Conservation (phyloP, 192 early-diverging fungal genomes). For the Coemansia nantahalensis region DNA sequence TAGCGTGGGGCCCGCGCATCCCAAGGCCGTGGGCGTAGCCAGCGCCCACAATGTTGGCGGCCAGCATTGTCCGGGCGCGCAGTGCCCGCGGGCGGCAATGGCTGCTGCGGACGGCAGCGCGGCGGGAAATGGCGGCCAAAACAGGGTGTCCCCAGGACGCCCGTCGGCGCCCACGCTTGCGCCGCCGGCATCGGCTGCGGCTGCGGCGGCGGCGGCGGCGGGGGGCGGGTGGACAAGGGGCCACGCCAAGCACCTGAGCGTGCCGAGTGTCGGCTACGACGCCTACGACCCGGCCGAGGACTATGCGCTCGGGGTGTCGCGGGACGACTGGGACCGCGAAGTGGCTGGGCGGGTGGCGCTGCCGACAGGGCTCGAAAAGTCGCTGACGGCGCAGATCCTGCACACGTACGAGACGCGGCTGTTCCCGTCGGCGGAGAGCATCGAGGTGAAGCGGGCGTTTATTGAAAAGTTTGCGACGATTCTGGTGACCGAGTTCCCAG, state of each 20-base stretch:
- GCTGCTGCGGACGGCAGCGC: too few relatives aligned
- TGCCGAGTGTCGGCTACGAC: background rate
- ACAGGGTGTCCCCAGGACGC: too few relatives aligned
- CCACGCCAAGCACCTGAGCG: background rate
- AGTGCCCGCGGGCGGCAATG: too few relatives aligned
- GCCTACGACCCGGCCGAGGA: conserved; percentile 23
- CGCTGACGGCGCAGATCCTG: conserved; percentile 59
- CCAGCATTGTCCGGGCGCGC: too few relatives aligned
- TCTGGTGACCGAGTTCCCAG: conserved; percentile 79
- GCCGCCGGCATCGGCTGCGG: too few relatives aligned
- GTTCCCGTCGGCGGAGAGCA: conserved; percentile 67
- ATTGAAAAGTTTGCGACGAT: conserved; percentile 80
- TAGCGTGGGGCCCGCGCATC: too few relatives aligned
- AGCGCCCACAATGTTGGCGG: too few relatives aligned
- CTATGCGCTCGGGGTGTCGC: conserved; percentile 33
- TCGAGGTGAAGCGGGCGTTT: conserved; percentile 62
- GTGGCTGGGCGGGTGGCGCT: conserved; percentile 29
- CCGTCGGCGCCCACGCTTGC: too few relatives aligned
- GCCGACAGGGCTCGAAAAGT: conserved; percentile 48
- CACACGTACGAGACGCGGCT: conserved; percentile 58
- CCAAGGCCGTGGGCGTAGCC: too few relatives aligned
- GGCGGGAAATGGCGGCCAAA: too few relatives aligned
- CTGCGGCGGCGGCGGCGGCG: too few relatives aligned
- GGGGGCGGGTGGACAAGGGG: background rate
- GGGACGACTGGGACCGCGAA: conserved; percentile 33